A percentile compares a stretch with the other conserved stretches of the same genome.
Evolutionary conservation across 306 rosid species (phyloP).

Genomic region (Hippophae gyantsensis): DNA sequence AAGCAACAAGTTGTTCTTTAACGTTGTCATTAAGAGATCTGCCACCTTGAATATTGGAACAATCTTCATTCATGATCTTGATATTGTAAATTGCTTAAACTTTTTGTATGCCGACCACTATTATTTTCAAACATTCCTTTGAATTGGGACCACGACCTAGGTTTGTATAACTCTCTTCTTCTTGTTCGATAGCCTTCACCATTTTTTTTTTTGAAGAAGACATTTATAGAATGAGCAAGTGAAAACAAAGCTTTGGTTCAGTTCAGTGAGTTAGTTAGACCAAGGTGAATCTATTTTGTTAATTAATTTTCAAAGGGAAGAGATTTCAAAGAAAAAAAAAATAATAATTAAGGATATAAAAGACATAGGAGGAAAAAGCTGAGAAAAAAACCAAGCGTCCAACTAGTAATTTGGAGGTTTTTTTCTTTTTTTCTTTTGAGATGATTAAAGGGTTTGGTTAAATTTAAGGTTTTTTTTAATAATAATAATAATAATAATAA

Average conservation of each 20-base stretch:
- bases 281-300: conserved; percentile 15
- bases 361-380: no score
- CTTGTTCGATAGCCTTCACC: conserved; percentile 28
- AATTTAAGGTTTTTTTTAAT: no score
- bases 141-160: conserved; percentile 23
- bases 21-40: conserved; percentile 17
- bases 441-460: no score
- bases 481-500: no score
- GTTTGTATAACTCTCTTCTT: conserved; percentile 18
- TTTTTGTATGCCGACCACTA: conserved; percentile 48
- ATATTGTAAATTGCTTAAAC: conserved; percentile 40
- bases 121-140: conserved; percentile 16
- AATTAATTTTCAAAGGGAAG: no score
- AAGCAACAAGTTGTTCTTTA: conserved; percentile 39
- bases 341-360: no score
- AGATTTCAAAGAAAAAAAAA: no score
- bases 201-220: conserved; percentile 19
- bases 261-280: conserved; percentile 2
- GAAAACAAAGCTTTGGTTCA: conserved; percentile 10
- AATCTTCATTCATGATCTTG: no score
- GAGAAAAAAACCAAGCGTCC: no score
- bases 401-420: no score
- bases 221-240: conserved; percentile 7
- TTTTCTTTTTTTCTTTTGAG: no score
- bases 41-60: conserved; percentile 18